Evolutionary conservation across 1,284 basidiomycete species (phyloP), one percentile per base, ranked within the genome.

Genomic region (Caloboletus firmus): DNA sequence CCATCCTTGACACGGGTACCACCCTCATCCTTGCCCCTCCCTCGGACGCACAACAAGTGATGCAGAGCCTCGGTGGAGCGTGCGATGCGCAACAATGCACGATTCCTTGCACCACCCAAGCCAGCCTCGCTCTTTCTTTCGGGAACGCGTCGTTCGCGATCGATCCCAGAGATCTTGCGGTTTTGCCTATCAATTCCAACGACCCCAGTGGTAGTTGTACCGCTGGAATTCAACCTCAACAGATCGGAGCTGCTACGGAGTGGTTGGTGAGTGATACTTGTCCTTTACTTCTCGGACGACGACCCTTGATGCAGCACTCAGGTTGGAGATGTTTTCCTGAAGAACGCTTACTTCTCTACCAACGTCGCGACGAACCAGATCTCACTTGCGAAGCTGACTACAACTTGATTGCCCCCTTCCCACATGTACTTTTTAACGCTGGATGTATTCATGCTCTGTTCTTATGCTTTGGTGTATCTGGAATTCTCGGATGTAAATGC

Each of bases 1-100:
- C 88, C 49, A 88, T 92, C 70, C 81, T 92, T 61, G 89, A 92
- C 73, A 91, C 88, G 32, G 89, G 89, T 58, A 89, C 86, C 59
- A 88, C 87, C 37, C 78, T 89, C 64, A 80, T 87, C 57, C 67
- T 88, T 54, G 79, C 79, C 18, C 85, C 88, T 55, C 60, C 71
- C 12, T 59, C 60, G 13, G 88, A 90, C 58, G 91, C 88, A 13
- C 67, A 69, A 9, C 77, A 83, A 1, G 73, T 83, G 52, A 75
- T 81, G 53, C 68, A 78, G 36, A 92, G 92, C 64, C 72, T 77
- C 2, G 92, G 91, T 42, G 78, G 87, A 22, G 56, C 74, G 59
- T 75, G 77, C 20, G 82, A 84, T 62, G 78, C 79, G 2, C 78
- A 87, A 58, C 87, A 86, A 43, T 93, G 89, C 76, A 87, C 81